Conservation (phyloP, 306 rosid genomes). For the Acacia crassicarpa region DNA sequence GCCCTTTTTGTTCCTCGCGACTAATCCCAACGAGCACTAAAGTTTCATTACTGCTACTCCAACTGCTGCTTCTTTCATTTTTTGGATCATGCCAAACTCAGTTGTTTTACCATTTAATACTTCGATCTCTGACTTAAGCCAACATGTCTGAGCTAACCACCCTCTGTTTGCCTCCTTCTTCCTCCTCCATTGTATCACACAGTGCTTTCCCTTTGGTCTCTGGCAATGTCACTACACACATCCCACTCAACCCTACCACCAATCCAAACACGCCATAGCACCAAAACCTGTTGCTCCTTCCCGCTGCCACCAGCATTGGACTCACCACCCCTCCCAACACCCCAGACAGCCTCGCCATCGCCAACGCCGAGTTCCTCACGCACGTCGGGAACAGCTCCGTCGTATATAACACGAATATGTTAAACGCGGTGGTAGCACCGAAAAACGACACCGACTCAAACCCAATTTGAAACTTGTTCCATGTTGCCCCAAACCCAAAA, state of each 20-base stretch:
- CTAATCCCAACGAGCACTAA: too few relatives aligned
- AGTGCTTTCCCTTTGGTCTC: constrained; percentile 60
- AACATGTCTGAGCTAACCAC: neutral
- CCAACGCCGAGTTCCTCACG: constrained; percentile 63
- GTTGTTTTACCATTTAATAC: too few relatives aligned
- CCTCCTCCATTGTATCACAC: constrained; percentile 66
- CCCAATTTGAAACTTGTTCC: constrained; percentile 38
- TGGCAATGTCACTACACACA: constrained; percentile 52
- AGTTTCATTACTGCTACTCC: too few relatives aligned
- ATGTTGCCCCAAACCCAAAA: neutral
- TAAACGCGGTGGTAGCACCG: constrained; percentile 49
- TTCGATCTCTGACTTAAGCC: neutral
- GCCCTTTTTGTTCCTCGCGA: too few relatives aligned
- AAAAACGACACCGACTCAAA: constrained; percentile 59
- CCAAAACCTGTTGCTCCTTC: constrained; percentile 38
- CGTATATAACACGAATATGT: constrained; percentile 44
- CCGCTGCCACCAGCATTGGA: constrained; percentile 54
- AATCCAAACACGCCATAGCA: constrained; percentile 65
- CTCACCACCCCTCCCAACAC: constrained; percentile 72
- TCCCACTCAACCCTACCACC: constrained; percentile 46
- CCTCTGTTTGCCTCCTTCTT: constrained; percentile 41
- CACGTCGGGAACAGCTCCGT: constrained; percentile 69
- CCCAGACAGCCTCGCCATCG: constrained; percentile 67
- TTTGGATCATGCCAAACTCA: too few relatives aligned
- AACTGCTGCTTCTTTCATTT: too few relatives aligned